These are phyloP conservation scores for Termitomyces sp. DNA, from an alignment of 768 basidiomycete genomes.

Conservation along the genomic window DNA sequence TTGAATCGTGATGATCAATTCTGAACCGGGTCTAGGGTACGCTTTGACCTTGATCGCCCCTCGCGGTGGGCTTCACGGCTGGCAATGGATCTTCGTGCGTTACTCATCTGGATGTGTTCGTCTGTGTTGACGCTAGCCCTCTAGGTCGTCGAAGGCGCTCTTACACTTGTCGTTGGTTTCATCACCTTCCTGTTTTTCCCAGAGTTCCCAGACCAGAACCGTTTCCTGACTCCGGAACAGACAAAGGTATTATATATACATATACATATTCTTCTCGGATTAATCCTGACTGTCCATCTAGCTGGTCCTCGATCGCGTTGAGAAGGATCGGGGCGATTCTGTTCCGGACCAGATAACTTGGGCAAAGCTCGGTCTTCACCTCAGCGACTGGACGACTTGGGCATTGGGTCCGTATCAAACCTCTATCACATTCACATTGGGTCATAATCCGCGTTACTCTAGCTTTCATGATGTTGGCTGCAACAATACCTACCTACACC, in stretches of 20 bases:
- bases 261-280: neutral
- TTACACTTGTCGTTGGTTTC: slow-evolving; percentile 20
- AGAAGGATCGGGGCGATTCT: slow-evolving; percentile 33
- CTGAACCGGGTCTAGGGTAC: neutral
- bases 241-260: slow-evolving; percentile 21
- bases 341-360: slow-evolving; percentile 29
- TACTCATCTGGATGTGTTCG: neutral
- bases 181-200: slow-evolving; percentile 21
- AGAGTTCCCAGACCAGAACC: slow-evolving; percentile 23
- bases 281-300: neutral
- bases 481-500: slow-evolving; percentile 34
- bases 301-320: slow-evolving; percentile 26
- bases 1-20: neutral
- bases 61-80: too few relatives aligned
- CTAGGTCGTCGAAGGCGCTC: slow-evolving; percentile 24
- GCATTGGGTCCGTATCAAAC: slow-evolving; percentile 23
- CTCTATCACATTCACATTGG: too few relatives aligned
- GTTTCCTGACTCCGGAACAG: slow-evolving; percentile 31
- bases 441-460: neutral
- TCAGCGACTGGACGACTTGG: slow-evolving; percentile 34
- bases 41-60: too few relatives aligned
- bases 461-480: slow-evolving; percentile 34
- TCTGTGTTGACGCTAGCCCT: neutral
- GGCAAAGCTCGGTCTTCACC: slow-evolving; percentile 27
- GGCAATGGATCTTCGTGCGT: too few relatives aligned